Conservation (phyloP, 139 green algal species). For the Ulvella scutata region DNA sequence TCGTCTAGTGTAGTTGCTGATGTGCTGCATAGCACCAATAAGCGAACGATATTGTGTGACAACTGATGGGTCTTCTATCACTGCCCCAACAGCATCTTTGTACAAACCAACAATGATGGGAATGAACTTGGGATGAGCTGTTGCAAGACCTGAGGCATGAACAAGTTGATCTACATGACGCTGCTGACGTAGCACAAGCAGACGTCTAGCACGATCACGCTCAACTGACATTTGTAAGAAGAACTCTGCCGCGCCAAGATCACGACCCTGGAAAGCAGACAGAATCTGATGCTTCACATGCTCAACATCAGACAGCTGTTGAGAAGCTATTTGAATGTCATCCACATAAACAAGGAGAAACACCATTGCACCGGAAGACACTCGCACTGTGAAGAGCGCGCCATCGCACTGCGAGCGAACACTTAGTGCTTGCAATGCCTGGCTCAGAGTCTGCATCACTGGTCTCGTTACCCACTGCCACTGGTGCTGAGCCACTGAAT, state of each 20-base stretch:
- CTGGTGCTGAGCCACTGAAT: too few relatives aligned
- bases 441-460: too few relatives aligned
- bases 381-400: conserved; percentile 7
- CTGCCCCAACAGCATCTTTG: conserved; percentile 1
- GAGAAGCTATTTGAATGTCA: conserved; percentile 12
- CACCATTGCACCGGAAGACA: neutral
- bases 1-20: conserved; percentile 12
- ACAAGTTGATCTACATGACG: neutral
- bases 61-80: neutral
- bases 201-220: conserved; percentile 5
- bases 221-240: conserved; percentile 16
- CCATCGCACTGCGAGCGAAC: conserved; percentile 11
- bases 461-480: too few relatives aligned
- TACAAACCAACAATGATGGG: conserved; percentile 3
- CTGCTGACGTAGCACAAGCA: conserved; percentile 11
- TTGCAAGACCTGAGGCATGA: conserved; percentile 5
- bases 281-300: neutral
- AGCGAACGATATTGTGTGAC: conserved; percentile 8
- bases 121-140: neutral
- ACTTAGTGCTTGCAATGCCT: too few relatives aligned
- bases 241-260: conserved; percentile 3
- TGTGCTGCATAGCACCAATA: conserved; percentile 13
- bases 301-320: neutral
- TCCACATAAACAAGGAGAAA: conserved; percentile 19
- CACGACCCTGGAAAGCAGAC: neutral